Base-by-base conservation (phyloP, 768 basidiomycete genomes). In the Hypholoma fasciculare region DNA sequence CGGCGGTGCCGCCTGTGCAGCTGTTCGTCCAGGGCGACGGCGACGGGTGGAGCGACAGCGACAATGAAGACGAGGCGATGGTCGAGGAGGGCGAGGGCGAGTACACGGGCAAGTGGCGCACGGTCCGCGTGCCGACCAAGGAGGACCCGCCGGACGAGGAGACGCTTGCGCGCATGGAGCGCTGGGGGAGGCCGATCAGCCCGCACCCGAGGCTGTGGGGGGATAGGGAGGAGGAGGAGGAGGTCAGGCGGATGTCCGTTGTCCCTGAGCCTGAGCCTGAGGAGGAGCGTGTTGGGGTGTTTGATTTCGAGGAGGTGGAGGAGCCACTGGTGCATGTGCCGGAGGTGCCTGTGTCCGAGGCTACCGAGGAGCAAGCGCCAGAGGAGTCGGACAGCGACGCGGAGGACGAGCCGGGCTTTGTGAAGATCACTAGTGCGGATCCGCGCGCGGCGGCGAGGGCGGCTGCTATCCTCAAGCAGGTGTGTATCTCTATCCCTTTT, bases 381-480 rank as follows among this genome's bases (percentile, higher is more conserved):
- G 48, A 57, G 16, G 39, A 17, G 19, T 37, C 36, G 7, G 16
- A 36, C 13, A 79, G 74, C 20, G 65, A 62, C 40, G 60, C 74
- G 4, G 76, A 78, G 7, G 64, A 71, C 16, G 82, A 84, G 49
- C 71, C 76, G 13, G 82, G 82, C n/a, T 75, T 96, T 5, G 85
- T 97, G 61, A 89, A 91, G 74, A 90, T 96, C 60, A 87, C 87
- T 2, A 93, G 91, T 58, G 83, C 85, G 19, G 91, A 96, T 70
- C 91, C 95, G 2, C 79, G 81, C 58, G 92, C 92, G 16, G 95
- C 95, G 47, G 95, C 94, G 2, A 77, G 92, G 49, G 95, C 94
- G n/a, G 94, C 92, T 36, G 95, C 95, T 0, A 95, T 97, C 58
- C 77, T 97, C 64, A 94, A 90, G 72, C 82, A 92, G 79, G 93